phyloP scores from a whole-genome alignment of 352 stramenopile species.

The Pythium chondricola region DNA sequence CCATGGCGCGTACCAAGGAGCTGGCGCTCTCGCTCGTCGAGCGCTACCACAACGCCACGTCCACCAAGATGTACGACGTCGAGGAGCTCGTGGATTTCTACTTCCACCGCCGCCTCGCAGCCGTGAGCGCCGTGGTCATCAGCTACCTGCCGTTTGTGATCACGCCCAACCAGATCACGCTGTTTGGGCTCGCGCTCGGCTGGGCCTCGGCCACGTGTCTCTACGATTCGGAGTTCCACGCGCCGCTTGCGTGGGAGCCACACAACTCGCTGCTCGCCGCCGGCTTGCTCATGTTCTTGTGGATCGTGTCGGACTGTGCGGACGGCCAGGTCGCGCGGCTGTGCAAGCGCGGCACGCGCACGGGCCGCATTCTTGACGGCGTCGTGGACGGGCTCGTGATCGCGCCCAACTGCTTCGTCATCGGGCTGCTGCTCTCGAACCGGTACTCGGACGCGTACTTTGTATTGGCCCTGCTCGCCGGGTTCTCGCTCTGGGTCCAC shows the following conservation, averaged over 20 bases:
- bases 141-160: slow-evolving; percentile 82
- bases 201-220: slow-evolving; percentile 63
- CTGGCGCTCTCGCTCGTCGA: slow-evolving; percentile 41
- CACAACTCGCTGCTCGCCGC: slow-evolving; percentile 47
- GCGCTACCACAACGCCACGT: slow-evolving; percentile 63
- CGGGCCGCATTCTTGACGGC: slow-evolving; percentile 72
- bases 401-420: slow-evolving; percentile 59
- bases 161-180: slow-evolving; percentile 83
- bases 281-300: slow-evolving; percentile 63
- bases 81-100: slow-evolving; percentile 84
- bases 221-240: slow-evolving; percentile 80
- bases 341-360: slow-evolving; percentile 77
- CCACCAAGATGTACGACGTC: slow-evolving; percentile 85
- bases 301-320: slow-evolving; percentile 84
- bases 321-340: slow-evolving; percentile 78
- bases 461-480: slow-evolving; percentile 40
- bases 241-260: slow-evolving; percentile 53
- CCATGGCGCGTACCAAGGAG: slow-evolving; percentile 7
- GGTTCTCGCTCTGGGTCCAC: slow-evolving; percentile 73
- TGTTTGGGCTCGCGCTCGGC: slow-evolving; percentile 66
- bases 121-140: slow-evolving; percentile 65
- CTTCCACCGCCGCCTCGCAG: slow-evolving; percentile 71
- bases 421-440: slow-evolving; percentile 46
- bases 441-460: slow-evolving; percentile 53
- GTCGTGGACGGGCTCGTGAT: slow-evolving; percentile 74